Percentiles rank a stretch among this genome's conserved stretches.
Evolutionary conservation across 2,329 filamentous ascomycete species (phyloP).

Genomic region (Arthrocladium fulminans): DNA sequence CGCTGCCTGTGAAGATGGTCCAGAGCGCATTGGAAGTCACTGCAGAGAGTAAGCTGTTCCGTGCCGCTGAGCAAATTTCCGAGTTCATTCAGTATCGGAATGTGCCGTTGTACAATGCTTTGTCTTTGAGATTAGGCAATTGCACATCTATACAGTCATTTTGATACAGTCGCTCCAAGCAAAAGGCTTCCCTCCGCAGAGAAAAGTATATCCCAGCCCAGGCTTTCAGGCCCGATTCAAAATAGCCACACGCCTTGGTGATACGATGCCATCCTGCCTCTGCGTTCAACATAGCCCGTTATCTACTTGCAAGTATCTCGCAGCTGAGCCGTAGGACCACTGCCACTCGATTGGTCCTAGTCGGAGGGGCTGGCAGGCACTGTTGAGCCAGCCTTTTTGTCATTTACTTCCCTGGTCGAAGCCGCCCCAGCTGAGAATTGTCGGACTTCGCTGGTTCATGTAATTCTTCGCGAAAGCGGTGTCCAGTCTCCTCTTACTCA

Average conservation of each 20-base stretch:
- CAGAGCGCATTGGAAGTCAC: not conserved
- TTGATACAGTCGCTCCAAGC: not conserved
- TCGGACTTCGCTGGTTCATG: not conserved
- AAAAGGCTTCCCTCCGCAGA: not conserved
- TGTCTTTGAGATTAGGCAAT: not conserved
- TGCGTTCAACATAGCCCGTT: not conserved
- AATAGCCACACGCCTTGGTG: not conserved
- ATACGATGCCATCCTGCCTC: not conserved
- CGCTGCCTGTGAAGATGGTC: not conserved
- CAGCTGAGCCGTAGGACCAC: no score
- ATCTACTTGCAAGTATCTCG: no score
- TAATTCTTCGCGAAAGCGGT: not conserved
- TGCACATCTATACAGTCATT: not conserved
- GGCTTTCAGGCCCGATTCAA: not conserved
- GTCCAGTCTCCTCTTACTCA: not conserved
- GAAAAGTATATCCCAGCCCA: not conserved
- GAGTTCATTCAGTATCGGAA: no score
- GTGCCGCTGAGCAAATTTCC: no score
- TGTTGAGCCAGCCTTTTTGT: not conserved
- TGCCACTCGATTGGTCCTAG: no score
- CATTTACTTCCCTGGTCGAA: not conserved
- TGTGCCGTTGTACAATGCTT: no score
- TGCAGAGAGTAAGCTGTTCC: no score
- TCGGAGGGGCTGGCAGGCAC: not conserved
- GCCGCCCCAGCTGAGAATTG: not conserved